Percentiles rank a stretch among this genome's conserved stretches.
These are phyloP conservation scores for Powellomyces hirtus DNA, from an alignment of 192 early-diverging fungal species.

Conservation along the genomic window DNA sequence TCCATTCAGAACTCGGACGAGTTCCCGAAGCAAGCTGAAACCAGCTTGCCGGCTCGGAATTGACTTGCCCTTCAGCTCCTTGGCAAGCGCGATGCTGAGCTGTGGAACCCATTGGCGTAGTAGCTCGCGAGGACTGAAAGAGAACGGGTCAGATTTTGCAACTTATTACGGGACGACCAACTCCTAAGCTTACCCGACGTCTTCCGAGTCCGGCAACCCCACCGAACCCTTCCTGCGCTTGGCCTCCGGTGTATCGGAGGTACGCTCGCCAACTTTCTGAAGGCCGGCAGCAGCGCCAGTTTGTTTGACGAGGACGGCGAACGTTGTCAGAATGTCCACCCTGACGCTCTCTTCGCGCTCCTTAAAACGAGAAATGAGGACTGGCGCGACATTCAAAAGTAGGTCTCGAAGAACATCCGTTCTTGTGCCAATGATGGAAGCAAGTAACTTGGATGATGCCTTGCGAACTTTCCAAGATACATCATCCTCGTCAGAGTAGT, in stretches of 20 bases:
- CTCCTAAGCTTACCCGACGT: no score
- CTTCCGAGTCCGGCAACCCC: neutral
- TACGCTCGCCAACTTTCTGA: neutral
- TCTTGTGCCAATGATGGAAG: slow-evolving; percentile 66
- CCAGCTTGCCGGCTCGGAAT: slow-evolving; percentile 70
- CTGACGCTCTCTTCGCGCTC: slow-evolving; percentile 86
- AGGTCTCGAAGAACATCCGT: slow-evolving; percentile 64
- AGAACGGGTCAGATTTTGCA: no score
- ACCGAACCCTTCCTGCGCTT: slow-evolving; percentile 46
- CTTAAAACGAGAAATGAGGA: slow-evolving; percentile 72
- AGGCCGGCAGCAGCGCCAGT: slow-evolving; percentile 33
- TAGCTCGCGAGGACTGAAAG: slow-evolving; percentile 36
- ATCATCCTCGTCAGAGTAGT: slow-evolving; percentile 88
- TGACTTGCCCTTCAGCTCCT: slow-evolving; percentile 71
- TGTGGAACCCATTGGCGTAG: slow-evolving; percentile 63
- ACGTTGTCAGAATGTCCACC: slow-evolving; percentile 72
- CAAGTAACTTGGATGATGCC: slow-evolving; percentile 70
- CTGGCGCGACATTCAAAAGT: slow-evolving; percentile 67
- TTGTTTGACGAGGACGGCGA: slow-evolving; percentile 61
- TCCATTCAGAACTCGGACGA: slow-evolving; percentile 69
- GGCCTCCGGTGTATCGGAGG: neutral
- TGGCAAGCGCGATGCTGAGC: slow-evolving; percentile 63
- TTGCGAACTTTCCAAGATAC: slow-evolving; percentile 90
- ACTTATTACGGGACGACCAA: no score
- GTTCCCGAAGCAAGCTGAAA: slow-evolving; percentile 69